Evolutionary conservation across 2,329 filamentous ascomycete species (phyloP), one percentile per base, ranked within the genome.

Genomic region (Pseudogymnoascus sp.): DNA sequence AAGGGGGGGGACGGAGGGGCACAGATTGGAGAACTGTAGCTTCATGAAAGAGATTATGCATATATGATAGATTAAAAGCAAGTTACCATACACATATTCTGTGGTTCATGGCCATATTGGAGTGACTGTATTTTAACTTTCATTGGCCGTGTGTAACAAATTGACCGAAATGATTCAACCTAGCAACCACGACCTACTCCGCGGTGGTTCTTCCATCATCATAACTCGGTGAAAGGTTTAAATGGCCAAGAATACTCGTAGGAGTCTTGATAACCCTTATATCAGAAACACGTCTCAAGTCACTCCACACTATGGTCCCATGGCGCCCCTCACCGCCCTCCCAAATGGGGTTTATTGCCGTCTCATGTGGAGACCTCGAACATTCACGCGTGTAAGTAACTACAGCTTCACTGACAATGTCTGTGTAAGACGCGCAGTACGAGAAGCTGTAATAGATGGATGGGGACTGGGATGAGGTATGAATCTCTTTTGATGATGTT

Each of bases 401-500:
- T 16, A 42, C 8, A 61, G 38, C 59, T 40, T 42, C 59, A 61
- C 33, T 40, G 38, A 61, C 59, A 61, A 61, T 61, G 59, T 38
- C 59, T 61, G 59, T 42, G 21, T 61, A 61, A 56, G 59, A 38
- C 38, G 38, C 59, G 35, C 59, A 61, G 59, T 61, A 61, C 38
- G 24, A 40, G 37, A 24, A 24, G 38, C 38, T 42, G 31, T 42
- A 40, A 61, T 61, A 38, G 62, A 87, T 87, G 85, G 85, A 87
- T 76, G 82, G 80, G 75, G 85, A 87, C 76, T 87, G 85, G 85
- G 84, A 86, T 77, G 84, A 87, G 81, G 85, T 84, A 76, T 72
- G 81, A 77, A 26, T 35, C 29, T 4, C 26, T 19, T 50, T 50
- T 53, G 65, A 62, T 61, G 67, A 65, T 61, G 37, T 50, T 50